Conservation (phyloP, 768 basidiomycete genomes). For the Lentinula sp. region DNA sequence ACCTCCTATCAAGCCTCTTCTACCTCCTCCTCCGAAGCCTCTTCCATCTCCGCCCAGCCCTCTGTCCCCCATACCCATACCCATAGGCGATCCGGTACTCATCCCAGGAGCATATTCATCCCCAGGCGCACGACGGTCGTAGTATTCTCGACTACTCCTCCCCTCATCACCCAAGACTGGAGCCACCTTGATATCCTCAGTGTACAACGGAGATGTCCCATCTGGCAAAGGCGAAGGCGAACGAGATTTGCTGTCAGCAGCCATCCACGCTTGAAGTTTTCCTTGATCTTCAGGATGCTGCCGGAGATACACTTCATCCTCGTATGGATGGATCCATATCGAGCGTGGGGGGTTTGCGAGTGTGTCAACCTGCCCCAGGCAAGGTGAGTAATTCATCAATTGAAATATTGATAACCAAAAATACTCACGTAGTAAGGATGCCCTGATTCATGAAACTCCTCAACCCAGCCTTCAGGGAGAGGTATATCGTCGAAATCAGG, state of each 20-base stretch:
- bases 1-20: background rate
- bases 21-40: background rate
- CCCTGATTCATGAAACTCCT: conserved; percentile 30
- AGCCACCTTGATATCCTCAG: background rate
- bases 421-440: conserved; percentile 39
- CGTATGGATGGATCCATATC: conserved; percentile 70
- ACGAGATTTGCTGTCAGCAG: background rate
- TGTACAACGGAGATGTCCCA: background rate
- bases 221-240: background rate
- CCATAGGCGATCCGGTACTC: background rate
- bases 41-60: background rate
- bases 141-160: background rate
- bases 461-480: conserved; percentile 45
- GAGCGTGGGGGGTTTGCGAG: conserved; percentile 53
- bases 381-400: no score
- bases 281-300: conserved; percentile 44
- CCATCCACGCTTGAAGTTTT: conserved; percentile 20
- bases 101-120: background rate
- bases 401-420: background rate
- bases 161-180: background rate
- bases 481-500: conserved; percentile 15
- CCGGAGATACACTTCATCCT: conserved; percentile 55
- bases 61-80: no score
- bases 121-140: background rate
- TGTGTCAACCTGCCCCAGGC: conserved; percentile 49